Percentiles rank a stretch among this genome's conserved stretches.
These are phyloP conservation scores for Verticillium klebahnii DNA, from an alignment of 2,329 filamentous ascomycete species.

Conservation along the genomic window DNA sequence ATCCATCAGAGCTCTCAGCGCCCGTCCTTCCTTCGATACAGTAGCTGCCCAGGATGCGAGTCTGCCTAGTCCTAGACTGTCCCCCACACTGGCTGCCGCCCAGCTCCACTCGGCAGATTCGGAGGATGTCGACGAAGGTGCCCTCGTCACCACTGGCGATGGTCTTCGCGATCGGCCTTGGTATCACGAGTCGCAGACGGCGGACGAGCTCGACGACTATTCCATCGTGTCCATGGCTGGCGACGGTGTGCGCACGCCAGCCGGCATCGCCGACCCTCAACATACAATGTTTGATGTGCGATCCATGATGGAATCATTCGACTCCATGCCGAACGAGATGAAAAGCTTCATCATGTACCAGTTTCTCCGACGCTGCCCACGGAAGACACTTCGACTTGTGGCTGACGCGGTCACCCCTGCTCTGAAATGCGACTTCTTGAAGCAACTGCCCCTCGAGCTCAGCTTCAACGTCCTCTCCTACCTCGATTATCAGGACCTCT, in stretches of 20 bases:
- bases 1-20: constrained; percentile 41
- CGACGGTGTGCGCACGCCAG: constrained; percentile 18
- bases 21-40: constrained; percentile 57
- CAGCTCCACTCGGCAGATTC: constrained; percentile 38
- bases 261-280: constrained; percentile 23
- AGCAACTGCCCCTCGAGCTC: constrained; percentile 78
- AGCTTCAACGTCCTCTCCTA: constrained; percentile 84
- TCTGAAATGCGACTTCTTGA: constrained; percentile 88
- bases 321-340: constrained; percentile 84
- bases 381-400: constrained; percentile 83
- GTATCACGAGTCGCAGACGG: constrained; percentile 37
- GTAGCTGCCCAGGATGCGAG: constrained; percentile 81
- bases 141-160: constrained; percentile 20
- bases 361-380: constrained; percentile 79
- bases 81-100: constrained; percentile 77
- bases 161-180: constrained; percentile 19
- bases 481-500: constrained; percentile 80
- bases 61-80: constrained; percentile 89
- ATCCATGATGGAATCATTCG: constrained; percentile 82
- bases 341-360: constrained; percentile 98
- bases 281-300: constrained; percentile 71
- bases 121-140: constrained; percentile 38
- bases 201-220: constrained; percentile 29
- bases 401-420: constrained; percentile 90
- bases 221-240: constrained; percentile 8